Percentiles rank a stretch among this genome's conserved stretches.
Evolutionary conservation across 164 flowering plant species (phyloP).

Genomic region (Aristolochia contorta): DNA sequence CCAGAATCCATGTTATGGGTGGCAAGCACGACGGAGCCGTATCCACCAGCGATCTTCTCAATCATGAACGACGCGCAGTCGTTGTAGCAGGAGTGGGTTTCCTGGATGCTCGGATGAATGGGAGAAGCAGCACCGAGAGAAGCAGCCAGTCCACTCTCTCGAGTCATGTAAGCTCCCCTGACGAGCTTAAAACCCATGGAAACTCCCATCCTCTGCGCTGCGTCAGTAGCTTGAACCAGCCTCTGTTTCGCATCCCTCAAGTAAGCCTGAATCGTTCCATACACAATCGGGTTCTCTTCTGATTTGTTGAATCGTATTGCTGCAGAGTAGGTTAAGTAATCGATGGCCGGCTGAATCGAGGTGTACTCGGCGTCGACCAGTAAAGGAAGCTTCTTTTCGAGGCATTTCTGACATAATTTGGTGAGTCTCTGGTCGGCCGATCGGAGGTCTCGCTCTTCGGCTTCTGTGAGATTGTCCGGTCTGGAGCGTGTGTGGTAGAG

Average conservation of each 20-base stretch:
- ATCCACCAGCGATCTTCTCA: slow-evolving; percentile 43
- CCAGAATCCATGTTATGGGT: slow-evolving; percentile 90
- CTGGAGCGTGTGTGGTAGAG: slow-evolving; percentile 48
- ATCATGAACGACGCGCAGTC: slow-evolving; percentile 61
- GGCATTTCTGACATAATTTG: slow-evolving; percentile 37
- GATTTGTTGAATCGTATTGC: slow-evolving; percentile 39
- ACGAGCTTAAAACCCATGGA: slow-evolving; percentile 72
- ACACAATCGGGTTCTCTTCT: slow-evolving; percentile 36
- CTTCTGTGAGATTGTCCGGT: slow-evolving; percentile 49
- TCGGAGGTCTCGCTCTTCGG: slow-evolving; percentile 61
- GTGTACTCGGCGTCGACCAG: slow-evolving; percentile 83
- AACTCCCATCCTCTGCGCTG: slow-evolving; percentile 61
- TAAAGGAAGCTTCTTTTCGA: slow-evolving; percentile 38
- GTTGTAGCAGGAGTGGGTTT: slow-evolving; percentile 67
- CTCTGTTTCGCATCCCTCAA: slow-evolving; percentile 73
- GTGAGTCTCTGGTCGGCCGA: slow-evolving; percentile 38
- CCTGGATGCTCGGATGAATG: slow-evolving; percentile 50
- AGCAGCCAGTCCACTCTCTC: slow-evolving; percentile 50
- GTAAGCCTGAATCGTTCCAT: slow-evolving; percentile 75
- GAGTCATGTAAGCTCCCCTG: slow-evolving; percentile 81
- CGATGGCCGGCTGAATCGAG: slow-evolving; percentile 71
- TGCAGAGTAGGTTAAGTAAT: slow-evolving; percentile 59
- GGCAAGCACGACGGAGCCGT: slow-evolving; percentile 58
- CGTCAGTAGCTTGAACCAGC: slow-evolving; percentile 27
- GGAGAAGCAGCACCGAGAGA: slow-evolving; percentile 62